Percentiles rank a stretch among this genome's conserved stretches.
These are phyloP conservation scores for Cladosporium sp. DNA, from an alignment of 2,329 filamentous ascomycete genomes.

Conservation along the genomic window DNA sequence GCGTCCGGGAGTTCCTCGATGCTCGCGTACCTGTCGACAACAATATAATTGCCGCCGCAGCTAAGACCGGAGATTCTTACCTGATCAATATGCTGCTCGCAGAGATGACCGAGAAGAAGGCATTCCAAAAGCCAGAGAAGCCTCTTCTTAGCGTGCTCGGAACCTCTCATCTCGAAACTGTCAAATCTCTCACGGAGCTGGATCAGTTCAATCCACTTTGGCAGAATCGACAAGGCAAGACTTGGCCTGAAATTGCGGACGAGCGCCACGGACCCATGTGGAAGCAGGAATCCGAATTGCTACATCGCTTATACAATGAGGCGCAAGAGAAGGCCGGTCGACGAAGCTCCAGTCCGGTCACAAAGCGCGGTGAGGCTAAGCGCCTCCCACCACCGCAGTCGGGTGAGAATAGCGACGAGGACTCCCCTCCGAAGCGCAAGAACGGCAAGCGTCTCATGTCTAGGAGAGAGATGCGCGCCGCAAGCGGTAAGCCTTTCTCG, in stretches of 20 bases:
- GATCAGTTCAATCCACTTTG: slow-evolving; percentile 76
- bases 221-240: slow-evolving; percentile 65
- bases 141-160: slow-evolving; percentile 94
- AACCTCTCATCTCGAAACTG: slow-evolving; percentile 77
- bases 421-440: slow-evolving; percentile 26
- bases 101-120: slow-evolving; percentile 53
- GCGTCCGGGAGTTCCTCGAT: slow-evolving; percentile 46
- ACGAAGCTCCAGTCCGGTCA: slow-evolving; percentile 33
- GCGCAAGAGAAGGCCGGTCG: slow-evolving; percentile 18
- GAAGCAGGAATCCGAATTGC: slow-evolving; percentile 78
- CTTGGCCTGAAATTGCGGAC: slow-evolving; percentile 83
- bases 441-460: slow-evolving; percentile 32
- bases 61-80: slow-evolving; percentile 84
- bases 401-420: slow-evolving; percentile 21
- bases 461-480: slow-evolving; percentile 31
- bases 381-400: slow-evolving; percentile 19
- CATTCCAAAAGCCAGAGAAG: slow-evolving; percentile 70
- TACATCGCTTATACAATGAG: slow-evolving; percentile 72
- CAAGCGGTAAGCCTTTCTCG: slow-evolving; percentile 26
- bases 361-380: slow-evolving; percentile 29
- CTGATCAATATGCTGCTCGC: slow-evolving; percentile 69
- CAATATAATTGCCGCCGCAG: slow-evolving; percentile 84
- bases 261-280: slow-evolving; percentile 81
- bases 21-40: slow-evolving; percentile 56
- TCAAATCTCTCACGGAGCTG: slow-evolving; percentile 48